These are phyloP conservation scores for Ascochyta viciae-villosae DNA, from an alignment of 2,329 filamentous ascomycete species.

Conservation along the genomic window DNA sequence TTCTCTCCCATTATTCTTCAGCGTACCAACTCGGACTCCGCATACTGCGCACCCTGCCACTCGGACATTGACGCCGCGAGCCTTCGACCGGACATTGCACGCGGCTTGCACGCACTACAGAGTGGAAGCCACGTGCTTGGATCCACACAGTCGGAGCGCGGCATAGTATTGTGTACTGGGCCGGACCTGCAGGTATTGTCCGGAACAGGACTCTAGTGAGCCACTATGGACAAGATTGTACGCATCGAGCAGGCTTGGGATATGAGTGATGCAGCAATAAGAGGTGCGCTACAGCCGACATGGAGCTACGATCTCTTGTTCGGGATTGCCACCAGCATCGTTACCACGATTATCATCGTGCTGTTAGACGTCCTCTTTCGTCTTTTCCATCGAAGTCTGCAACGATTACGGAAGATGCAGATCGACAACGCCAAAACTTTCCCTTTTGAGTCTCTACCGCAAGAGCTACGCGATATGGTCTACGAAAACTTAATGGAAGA, in stretches of 20 bases:
- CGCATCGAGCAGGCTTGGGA: background rate
- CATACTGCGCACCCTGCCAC: background rate
- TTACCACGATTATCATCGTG: background rate
- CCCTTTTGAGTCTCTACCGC: constrained; percentile 39
- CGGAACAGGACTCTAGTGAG: constrained; percentile 1
- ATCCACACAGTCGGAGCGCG: background rate
- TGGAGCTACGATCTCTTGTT: background rate
- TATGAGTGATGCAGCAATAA: background rate
- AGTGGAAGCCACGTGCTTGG: constrained; percentile 2
- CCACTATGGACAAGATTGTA: constrained; percentile 6
- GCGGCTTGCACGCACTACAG: background rate
- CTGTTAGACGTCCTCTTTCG: constrained; percentile 22
- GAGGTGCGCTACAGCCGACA: background rate
- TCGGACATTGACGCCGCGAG: constrained; percentile 11
- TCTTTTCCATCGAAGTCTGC: constrained; percentile 17
- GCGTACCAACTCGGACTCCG: background rate
- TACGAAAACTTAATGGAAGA: constrained; percentile 43
- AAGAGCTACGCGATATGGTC: constrained; percentile 44
- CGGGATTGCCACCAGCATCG: background rate
- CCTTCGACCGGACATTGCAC: constrained; percentile 6
- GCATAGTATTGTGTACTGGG: constrained; percentile 7
- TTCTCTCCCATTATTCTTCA: background rate
- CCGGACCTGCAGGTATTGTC: constrained; percentile 9
- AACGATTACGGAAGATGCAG: constrained; percentile 31
- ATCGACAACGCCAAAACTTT: constrained; percentile 29